phyloP scores from a whole-genome alignment of 805 yeast species.

The Metschnikowia corniflorae region DNA sequence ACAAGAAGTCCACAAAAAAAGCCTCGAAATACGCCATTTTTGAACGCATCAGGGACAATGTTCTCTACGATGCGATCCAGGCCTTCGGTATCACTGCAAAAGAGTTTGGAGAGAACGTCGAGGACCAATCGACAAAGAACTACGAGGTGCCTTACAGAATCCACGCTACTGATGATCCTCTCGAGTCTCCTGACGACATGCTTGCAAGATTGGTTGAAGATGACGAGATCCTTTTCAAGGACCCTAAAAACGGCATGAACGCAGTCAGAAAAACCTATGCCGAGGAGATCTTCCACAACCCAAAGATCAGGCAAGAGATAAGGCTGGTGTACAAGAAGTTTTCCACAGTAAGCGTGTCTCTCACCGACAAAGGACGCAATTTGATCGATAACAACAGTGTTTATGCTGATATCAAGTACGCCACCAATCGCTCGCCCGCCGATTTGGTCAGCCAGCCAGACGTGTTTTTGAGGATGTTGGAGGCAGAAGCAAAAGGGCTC shows the following conservation, averaged over 20 bases:
- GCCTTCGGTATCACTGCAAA: slow-evolving; percentile 76
- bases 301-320: slow-evolving; percentile 69
- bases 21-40: slow-evolving; percentile 60
- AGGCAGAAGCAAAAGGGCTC: slow-evolving; percentile 80
- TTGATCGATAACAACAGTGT: slow-evolving; percentile 78
- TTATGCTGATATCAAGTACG: slow-evolving; percentile 88
- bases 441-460: slow-evolving; percentile 77
- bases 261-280: slow-evolving; percentile 75
- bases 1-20: slow-evolving; percentile 34
- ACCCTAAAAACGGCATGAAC: slow-evolving; percentile 58
- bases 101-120: slow-evolving; percentile 78
- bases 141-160: slow-evolving; percentile 50
- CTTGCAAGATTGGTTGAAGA: slow-evolving; percentile 46
- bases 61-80: slow-evolving; percentile 60
- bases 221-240: slow-evolving; percentile 50
- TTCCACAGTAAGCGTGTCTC: slow-evolving; percentile 65
- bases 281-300: slow-evolving; percentile 76
- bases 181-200: slow-evolving; percentile 56
- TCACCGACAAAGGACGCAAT: slow-evolving; percentile 70
- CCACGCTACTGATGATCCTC: slow-evolving; percentile 68
- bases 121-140: slow-evolving; percentile 50
- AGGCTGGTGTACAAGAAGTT: slow-evolving; percentile 59
- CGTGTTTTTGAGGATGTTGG: slow-evolving; percentile 80
- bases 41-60: slow-evolving; percentile 65
- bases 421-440: slow-evolving; percentile 73